Conservation (phyloP, 495 filamentous ascomycete genomes). For the Aspergillus indologenus region DNA sequence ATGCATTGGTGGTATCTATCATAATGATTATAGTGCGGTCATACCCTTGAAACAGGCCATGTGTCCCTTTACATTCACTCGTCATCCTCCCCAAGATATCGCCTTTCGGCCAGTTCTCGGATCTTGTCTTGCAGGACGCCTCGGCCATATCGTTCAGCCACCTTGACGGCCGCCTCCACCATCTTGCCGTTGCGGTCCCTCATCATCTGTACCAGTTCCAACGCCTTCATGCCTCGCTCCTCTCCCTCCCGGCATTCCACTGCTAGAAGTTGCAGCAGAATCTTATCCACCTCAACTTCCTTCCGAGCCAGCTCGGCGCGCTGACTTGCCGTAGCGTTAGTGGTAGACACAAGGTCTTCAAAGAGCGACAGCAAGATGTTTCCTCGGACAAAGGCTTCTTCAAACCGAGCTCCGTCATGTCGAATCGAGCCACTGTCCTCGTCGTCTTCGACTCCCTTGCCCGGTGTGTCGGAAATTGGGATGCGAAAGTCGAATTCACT, state of each 20-base stretch:
- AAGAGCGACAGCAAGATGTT: conserved; percentile 67
- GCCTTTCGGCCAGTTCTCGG: conserved; percentile 66
- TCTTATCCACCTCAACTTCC: conserved; percentile 82
- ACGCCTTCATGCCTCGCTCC: conserved; percentile 86
- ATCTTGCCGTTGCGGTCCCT: conserved; percentile 75
- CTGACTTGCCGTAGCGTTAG: conserved; percentile 57
- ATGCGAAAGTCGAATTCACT: conserved; percentile 91
- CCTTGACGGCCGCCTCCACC: conserved; percentile 79
- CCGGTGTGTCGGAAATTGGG: conserved; percentile 60
- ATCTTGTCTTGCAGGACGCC: conserved; percentile 84
- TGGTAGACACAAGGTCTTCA: conserved; percentile 62
- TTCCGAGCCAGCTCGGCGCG: conserved; percentile 64
- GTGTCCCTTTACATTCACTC: conserved; percentile 38
- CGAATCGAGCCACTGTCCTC: conserved; percentile 36
- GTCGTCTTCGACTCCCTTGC: conserved; percentile 33
- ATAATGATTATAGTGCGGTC: conserved; percentile 3
- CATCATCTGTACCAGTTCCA: conserved; percentile 81
- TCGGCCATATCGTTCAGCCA: conserved; percentile 74
- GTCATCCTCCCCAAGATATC: conserved; percentile 56
- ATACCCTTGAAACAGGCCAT: conserved; percentile 6
- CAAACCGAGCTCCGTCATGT: conserved; percentile 50
- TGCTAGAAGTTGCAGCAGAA: conserved; percentile 83
- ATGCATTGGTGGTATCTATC: conserved; percentile 14
- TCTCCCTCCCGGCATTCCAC: conserved; percentile 89
- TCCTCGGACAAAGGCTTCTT: conserved; percentile 77